Percentiles rank a stretch among this genome's conserved stretches.
Conservation (phyloP, 1,284 basidiomycete genomes). For the Sporisorium reilianum region DNA sequence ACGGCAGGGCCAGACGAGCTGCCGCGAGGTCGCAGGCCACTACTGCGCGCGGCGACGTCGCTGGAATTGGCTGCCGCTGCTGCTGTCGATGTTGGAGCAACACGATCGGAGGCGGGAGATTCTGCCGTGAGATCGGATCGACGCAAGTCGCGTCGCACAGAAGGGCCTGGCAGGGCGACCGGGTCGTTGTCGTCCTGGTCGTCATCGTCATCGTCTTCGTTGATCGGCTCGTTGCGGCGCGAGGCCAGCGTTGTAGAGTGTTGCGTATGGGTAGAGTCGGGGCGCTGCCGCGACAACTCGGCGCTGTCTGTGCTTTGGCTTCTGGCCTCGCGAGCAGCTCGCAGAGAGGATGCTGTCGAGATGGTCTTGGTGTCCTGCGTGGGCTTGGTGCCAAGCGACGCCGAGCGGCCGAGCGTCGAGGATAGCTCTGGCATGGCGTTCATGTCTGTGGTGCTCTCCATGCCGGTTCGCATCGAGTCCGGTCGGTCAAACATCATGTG, state of each 20-base stretch:
- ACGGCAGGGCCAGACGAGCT: neutral
- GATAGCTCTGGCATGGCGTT: constrained; percentile 37
- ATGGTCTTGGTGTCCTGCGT: constrained; percentile 26
- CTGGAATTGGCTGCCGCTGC: neutral
- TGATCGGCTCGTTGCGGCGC: constrained; percentile 13
- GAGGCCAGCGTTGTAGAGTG: constrained; percentile 1
- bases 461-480: constrained; percentile 27
- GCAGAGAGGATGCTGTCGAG: constrained; percentile 29
- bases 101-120: constrained; percentile 5
- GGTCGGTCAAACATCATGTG: constrained; percentile 60
- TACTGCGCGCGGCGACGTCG: neutral
- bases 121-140: constrained; percentile 4
- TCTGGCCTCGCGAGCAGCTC: constrained; percentile 17
- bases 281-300: constrained; percentile 12
- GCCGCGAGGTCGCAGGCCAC: neutral
- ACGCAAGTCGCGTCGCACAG: constrained; percentile 3
- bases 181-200: constrained; percentile 13
- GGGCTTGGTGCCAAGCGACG: constrained; percentile 29
- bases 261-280: constrained; percentile 23
- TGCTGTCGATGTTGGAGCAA: neutral
- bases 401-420: constrained; percentile 22
- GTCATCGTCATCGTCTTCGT: constrained; percentile 17
- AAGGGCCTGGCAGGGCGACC: constrained; percentile 8
- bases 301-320: constrained; percentile 30
- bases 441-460: constrained; percentile 25